Evolutionary conservation across 1,284 basidiomycete species (phyloP), one percentile per base, ranked within the genome.

Genomic region (Trametes hirsuta): DNA sequence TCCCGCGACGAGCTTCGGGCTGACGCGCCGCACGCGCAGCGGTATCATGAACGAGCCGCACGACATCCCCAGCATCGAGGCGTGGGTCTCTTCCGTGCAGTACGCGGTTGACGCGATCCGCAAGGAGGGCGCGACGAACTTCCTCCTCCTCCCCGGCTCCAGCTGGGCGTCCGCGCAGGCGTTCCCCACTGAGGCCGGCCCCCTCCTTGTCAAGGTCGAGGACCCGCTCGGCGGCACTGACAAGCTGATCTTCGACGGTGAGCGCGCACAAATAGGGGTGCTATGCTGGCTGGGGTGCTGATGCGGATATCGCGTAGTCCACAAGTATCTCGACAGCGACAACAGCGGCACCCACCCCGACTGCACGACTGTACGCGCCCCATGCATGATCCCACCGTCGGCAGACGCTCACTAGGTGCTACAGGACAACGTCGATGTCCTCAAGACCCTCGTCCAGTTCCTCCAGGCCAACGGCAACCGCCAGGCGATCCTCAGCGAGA

Each of bases 301-400:
- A 11, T 15, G 14, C 50, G 14, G 15, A 35, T 39, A 1, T 4
- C 8, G 3, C 9, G n/a, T n/a, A 77, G 83, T 85, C 4, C 84
- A 86, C 77, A 81, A 85, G 72, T 87, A 86, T 72, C 80, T 85
- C 62, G 85, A 87, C 70, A 75, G 74, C 54, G 84, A 85, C 70
- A 83, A 84, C 70, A 81, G 79, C 42, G 85, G 85, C 49, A 85
- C 82, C 4, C 77, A 80, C 67, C 64, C 78, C 11, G 78, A 81
- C 61, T 78, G 79, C 63, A 78, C 76, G 45, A 84, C 80, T 14
- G 74, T 74, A 58, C 35, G 67, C 55, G 12, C 4, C 21, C 42
- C 2, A 1, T 8, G 10, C 11, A 14, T 22, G n/a, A 21, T 12
- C 2, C 9, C 1, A 24, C 18, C 37, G 10, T 12, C 4, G 40